Percentiles rank a stretch among this genome's conserved stretches.
Evolutionary conservation across 108 stramenopile genomes (phyloP).

Genomic region (Seminavis robusta): DNA sequence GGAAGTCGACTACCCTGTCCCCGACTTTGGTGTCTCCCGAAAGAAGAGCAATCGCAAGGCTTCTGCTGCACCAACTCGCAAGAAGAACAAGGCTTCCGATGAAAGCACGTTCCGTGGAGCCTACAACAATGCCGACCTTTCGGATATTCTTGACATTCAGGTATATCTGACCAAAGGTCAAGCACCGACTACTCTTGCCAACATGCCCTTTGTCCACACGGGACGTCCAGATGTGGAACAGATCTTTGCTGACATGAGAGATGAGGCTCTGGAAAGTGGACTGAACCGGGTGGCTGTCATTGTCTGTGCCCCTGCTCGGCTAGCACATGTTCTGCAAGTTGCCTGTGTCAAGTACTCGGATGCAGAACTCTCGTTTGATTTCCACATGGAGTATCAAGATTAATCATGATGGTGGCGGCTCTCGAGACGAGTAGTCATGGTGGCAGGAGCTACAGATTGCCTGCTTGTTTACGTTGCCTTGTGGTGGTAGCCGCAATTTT

Average conservation of each 20-base stretch:
- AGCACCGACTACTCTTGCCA: slow-evolving; percentile 1
- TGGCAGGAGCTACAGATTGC: no score
- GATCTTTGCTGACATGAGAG: slow-evolving; percentile 26
- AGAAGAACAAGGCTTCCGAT: not conserved
- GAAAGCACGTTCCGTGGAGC: not conserved
- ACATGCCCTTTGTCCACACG: not conserved
- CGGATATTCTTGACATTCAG: slow-evolving; percentile 15
- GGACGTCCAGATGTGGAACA: slow-evolving; percentile 34
- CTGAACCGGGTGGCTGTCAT: slow-evolving; percentile 39
- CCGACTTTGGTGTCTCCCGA: no score
- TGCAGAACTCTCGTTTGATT: slow-evolving; percentile 21
- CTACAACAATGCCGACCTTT: not conserved
- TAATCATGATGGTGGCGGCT: no score
- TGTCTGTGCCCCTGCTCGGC: slow-evolving; percentile 36
- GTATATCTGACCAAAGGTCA: slow-evolving; percentile 21
- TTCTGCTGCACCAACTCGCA: no score
- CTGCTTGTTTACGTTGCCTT: no score
- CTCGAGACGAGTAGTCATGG: no score
- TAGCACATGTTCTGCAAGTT: slow-evolving; percentile 11
- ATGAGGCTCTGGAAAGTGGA: slow-evolving; percentile 18
- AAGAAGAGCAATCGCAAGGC: no score
- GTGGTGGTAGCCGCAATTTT: no score
- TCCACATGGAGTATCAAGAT: slow-evolving; percentile 22
- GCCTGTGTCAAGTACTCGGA: slow-evolving; percentile 24
- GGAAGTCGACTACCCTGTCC: no score